Conservation (phyloP, 495 filamentous ascomycete species). For the Aspergillus asperescens region DNA sequence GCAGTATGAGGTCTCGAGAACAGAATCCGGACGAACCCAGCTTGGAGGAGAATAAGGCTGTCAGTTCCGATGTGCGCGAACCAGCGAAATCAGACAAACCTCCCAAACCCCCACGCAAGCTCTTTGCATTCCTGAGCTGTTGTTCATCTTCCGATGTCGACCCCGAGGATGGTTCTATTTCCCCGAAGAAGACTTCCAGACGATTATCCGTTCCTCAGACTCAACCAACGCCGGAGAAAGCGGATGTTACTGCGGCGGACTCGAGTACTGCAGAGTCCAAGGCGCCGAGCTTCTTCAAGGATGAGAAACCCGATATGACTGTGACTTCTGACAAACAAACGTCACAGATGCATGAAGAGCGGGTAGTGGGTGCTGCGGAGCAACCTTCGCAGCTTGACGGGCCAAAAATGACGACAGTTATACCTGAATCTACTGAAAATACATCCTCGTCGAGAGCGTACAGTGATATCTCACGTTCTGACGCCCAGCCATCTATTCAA, state of each 20-base stretch:
- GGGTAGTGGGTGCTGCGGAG: constrained; percentile 9
- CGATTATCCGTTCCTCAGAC: constrained; percentile 49
- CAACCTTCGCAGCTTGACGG: constrained; percentile 26
- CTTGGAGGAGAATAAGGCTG: constrained; percentile 33
- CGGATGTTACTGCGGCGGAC: constrained; percentile 45
- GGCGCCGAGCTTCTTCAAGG: constrained; percentile 39
- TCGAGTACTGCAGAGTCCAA: constrained; percentile 54
- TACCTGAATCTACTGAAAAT: constrained; percentile 14
- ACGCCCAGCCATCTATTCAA: background rate
- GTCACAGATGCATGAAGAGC: constrained; percentile 34
- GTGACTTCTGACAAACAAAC: constrained; percentile 32
- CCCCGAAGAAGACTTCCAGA: constrained; percentile 62
- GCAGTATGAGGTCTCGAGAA: constrained; percentile 52
- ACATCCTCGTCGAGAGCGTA: constrained; percentile 7
- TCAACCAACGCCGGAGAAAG: constrained; percentile 50
- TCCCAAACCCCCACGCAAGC: constrained; percentile 39
- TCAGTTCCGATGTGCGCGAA: constrained; percentile 29
- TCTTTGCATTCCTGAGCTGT: constrained; percentile 74
- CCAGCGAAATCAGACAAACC: constrained; percentile 57
- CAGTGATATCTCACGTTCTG: constrained; percentile 3
- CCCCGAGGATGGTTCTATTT: constrained; percentile 53
- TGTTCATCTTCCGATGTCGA: constrained; percentile 66
- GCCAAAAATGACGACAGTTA: constrained; percentile 12
- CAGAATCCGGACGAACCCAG: constrained; percentile 39
- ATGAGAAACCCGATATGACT: constrained; percentile 47